Conservation (phyloP, 2,329 filamentous ascomycete species). For the Colletotrichum sp. region DNA sequence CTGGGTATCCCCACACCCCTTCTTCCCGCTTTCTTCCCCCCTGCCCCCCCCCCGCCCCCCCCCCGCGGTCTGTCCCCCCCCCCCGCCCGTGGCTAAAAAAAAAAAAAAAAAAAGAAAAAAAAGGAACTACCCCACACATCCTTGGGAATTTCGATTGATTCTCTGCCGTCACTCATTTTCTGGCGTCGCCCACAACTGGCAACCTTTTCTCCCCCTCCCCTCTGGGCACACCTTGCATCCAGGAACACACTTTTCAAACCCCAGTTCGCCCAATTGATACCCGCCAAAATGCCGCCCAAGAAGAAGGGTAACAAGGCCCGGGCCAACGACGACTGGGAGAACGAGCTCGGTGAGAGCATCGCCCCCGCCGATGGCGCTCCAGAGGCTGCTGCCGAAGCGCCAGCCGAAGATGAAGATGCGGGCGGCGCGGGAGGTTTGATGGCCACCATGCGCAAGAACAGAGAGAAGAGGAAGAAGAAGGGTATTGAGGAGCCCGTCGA, state of each 20-base stretch:
- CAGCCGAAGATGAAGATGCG: conserved; percentile 58
- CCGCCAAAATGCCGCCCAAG: conserved; percentile 81
- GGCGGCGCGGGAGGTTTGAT: conserved; percentile 72
- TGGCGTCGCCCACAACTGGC: conserved; percentile 5
- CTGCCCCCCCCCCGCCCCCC: no score
- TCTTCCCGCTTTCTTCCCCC: no score
- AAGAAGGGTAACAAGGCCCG: conserved; percentile 89
- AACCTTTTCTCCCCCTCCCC: background rate
- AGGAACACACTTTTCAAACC: background rate
- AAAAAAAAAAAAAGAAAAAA: background rate
- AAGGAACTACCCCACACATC: conserved; percentile 3
- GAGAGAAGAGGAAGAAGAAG: conserved; percentile 91
- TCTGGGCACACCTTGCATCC: background rate
- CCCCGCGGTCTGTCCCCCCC: no score
- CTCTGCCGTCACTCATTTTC: background rate
- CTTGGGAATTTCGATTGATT: conserved; percentile 8
- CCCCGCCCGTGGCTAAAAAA: no score
- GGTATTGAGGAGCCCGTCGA: conserved; percentile 73
- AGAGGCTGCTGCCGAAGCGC: conserved; percentile 54
- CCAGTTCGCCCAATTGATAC: conserved; percentile 8
- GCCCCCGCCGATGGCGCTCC: conserved; percentile 62
- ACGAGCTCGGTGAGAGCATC: conserved; percentile 82
- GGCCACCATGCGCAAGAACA: conserved; percentile 81
- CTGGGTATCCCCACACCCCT: no score
- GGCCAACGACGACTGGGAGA: conserved; percentile 91